Base-by-base conservation (phyloP, 164 flowering plant species). In the grape (Vitis vinifera) region DNA sequence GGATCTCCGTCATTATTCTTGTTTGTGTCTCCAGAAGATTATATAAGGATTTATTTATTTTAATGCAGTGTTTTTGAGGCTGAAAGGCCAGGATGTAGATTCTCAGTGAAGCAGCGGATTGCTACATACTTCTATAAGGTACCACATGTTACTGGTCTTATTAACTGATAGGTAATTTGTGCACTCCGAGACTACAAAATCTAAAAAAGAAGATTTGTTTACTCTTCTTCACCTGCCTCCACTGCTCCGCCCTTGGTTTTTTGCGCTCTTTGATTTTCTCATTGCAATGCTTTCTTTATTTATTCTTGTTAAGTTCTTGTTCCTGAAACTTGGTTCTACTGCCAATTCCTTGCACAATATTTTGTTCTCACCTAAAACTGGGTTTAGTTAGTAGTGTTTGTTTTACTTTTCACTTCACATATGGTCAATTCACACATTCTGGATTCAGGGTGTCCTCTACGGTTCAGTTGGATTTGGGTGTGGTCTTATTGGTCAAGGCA, bases 401-500 rank as follows among this genome's bases (percentile, higher is more conserved):
- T 44, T 23, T 9, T 60, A 23, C 3, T 47, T 66, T 67, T 47
- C 10, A 52, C 29, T 68, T 3, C 15, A 17, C 27, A 17, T 23
- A 3, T 48, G 16, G 10, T 23, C 62, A n/a, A 52, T 59, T 69
- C 56, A 0, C n/a, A 44, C 13, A 27, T 69, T 66, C 71, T 76
- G 55, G 13, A 56, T 78, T 31, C 88, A 94, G 99, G 97, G 97
- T 16, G 68, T 88, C 13, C 15, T 94, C 74, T 91, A 94, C 80
- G 97, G 88, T 62, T 61, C 91, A 55, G 98, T 92, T 73, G 99
- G 99, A 29, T 94, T 94, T 82, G 87, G 77, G 7, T 94, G 99
- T 76, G 98, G 99, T 51, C 61, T 95, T 75, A 75, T 95, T 66
- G 99, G 99, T 62, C 99, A 95, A 85, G 98, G 99, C 65, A 93